phyloP scores from a whole-genome alignment of 1,284 basidiomycete genomes.

The Sphagnurus paluster region DNA sequence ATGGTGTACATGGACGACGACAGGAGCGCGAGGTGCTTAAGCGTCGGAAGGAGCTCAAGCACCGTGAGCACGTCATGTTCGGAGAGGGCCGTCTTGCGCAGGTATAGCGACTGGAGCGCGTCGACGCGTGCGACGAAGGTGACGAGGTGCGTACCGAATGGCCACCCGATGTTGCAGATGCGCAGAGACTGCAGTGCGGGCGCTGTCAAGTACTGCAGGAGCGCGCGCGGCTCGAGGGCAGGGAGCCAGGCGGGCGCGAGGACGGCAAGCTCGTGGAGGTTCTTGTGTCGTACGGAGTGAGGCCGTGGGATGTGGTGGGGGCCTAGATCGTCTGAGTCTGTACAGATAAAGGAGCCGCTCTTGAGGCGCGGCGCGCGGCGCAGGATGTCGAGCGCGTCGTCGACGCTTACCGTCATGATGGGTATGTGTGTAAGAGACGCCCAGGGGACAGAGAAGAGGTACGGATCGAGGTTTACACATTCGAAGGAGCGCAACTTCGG shows the following conservation, averaged over 20 bases:
- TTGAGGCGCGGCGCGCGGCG: slow-evolving; percentile 27
- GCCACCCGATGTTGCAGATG: slow-evolving; percentile 34
- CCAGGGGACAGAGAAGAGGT: slow-evolving; percentile 37
- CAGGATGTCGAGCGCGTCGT: slow-evolving; percentile 34
- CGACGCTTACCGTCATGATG: slow-evolving; percentile 31
- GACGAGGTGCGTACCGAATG: slow-evolving; percentile 29
- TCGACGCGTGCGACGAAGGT: slow-evolving; percentile 31
- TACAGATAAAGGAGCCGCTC: slow-evolving; percentile 30
- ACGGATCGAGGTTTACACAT: slow-evolving; percentile 37
- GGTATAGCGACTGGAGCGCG: slow-evolving; percentile 31
- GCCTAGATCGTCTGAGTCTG: slow-evolving; percentile 5
- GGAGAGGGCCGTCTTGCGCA: slow-evolving; percentile 33
- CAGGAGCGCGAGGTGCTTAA: slow-evolving; percentile 32
- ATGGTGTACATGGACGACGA: slow-evolving; percentile 16
- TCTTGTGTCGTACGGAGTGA: slow-evolving; percentile 25
- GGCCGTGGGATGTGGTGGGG: slow-evolving; percentile 10
- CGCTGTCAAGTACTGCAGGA: slow-evolving; percentile 32
- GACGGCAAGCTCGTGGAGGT: slow-evolving; percentile 33
- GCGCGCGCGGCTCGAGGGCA: slow-evolving; percentile 29
- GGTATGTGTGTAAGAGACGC: slow-evolving; percentile 33
- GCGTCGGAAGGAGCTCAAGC: slow-evolving; percentile 29
- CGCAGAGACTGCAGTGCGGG: slow-evolving; percentile 35
- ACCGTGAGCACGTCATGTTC: slow-evolving; percentile 34
- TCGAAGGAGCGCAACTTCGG: slow-evolving; percentile 35
- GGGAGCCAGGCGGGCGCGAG: slow-evolving; percentile 34